Evolutionary conservation across 371 early-diverging fungal species (phyloP), one percentile per base, ranked within the genome.

Genomic region (Mortierella sp.): DNA sequence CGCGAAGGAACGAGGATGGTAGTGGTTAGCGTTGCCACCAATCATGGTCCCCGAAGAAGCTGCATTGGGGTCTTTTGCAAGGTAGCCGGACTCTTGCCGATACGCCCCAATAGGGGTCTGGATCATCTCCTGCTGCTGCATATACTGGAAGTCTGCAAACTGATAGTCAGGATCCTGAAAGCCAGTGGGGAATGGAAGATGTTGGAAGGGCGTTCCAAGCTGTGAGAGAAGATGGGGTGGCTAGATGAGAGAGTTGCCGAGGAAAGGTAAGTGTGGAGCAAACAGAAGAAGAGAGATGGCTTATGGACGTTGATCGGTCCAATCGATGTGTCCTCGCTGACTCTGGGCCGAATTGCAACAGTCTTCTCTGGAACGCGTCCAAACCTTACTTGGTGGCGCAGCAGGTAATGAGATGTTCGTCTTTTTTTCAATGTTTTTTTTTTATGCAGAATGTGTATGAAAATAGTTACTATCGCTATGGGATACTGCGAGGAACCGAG

Each of bases 281-380:
- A n/a, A n/a, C n/a, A n/a, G n/a, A n/a, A n/a, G n/a, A n/a, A n/a
- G n/a, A n/a, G n/a, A n/a, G n/a, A n/a, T n/a, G n/a, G n/a, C n/a
- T n/a, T n/a, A n/a, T n/a, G n/a, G n/a, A n/a, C n/a, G n/a, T n/a
- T n/a, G n/a, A n/a, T n/a, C n/a, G n/a, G n/a, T n/a, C n/a, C n/a
- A n/a, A n/a, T n/a, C n/a, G n/a, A n/a, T n/a, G n/a, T n/a, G n/a
- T n/a, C n/a, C n/a, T n/a, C n/a, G n/a, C n/a, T n/a, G n/a, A n/a
- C n/a, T n/a, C n/a, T 39, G 37, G 57, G 34, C 57, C 46, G 57
- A 48, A 39, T 62, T 24, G 25, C 52, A 49, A 60, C 45, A 27
- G 53, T 31, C 4, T 29, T 44, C 37, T 16, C 40, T 54, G 63
- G 62, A 54, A 54, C 49, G 22, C 44, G 29, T 16, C 9, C 16